Evolutionary conservation across 306 rosid genomes (phyloP).

Genomic region (Inga laurina): DNA sequence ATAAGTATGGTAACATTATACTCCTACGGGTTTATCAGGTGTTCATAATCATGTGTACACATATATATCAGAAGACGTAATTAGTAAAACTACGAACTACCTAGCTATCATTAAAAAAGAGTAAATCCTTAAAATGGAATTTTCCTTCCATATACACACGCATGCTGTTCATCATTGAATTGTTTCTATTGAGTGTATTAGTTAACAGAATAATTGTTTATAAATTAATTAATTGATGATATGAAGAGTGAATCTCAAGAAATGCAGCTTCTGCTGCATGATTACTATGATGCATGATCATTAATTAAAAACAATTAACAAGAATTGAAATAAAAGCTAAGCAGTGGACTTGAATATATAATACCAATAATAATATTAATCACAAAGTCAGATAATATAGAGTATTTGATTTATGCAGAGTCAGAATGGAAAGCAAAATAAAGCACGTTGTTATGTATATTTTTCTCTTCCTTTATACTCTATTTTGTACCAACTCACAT

Average conservation of each 20-base stretch:
- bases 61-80: neutral
- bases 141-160: neutral
- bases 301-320: neutral
- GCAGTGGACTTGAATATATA: neutral
- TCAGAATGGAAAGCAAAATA: constrained; percentile 2
- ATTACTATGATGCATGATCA: neutral
- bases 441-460: constrained; percentile 26
- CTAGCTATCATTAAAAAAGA: neutral
- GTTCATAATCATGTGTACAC: neutral
- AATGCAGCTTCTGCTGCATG: neutral
- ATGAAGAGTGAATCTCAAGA: constrained; percentile 14
- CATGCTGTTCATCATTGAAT: neutral
- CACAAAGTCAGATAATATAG: constrained; percentile 15
- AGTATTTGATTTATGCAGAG: neutral
- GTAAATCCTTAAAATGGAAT: neutral
- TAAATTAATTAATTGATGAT: neutral
- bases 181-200: neutral
- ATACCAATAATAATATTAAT: neutral
- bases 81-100: neutral
- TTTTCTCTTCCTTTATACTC: neutral
- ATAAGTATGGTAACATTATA: too few species aligned
- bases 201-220: neutral
- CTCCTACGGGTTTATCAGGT: too few species aligned
- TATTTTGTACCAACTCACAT: too few species aligned
- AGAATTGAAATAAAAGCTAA: neutral